Evolutionary conservation across 345 rosid species (phyloP).

Genomic region (Anastatica hierochuntica): DNA sequence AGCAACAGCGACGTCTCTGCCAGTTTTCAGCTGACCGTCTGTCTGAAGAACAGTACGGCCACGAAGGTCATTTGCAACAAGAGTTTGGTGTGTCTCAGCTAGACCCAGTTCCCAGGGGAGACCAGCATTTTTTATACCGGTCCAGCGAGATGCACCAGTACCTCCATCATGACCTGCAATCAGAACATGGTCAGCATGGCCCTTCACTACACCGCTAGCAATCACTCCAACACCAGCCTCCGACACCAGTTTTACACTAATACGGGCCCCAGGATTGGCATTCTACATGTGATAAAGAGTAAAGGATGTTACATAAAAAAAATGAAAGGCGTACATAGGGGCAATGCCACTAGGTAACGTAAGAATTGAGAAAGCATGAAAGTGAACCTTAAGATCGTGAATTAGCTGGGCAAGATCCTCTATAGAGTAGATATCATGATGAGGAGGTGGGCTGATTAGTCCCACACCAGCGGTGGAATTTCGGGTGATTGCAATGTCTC

Average conservation of each 20-base stretch:
- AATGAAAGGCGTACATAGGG: background rate
- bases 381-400: slow-evolving; percentile 93
- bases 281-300: slow-evolving; percentile 36
- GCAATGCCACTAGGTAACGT: background rate
- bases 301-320: slow-evolving; percentile 1
- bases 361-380: background rate
- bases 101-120: slow-evolving; percentile 99
- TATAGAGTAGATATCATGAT: slow-evolving; percentile 96
- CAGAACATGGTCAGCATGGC: slow-evolving; percentile 96
- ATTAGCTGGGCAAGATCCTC: slow-evolving; percentile 99
- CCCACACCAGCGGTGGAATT: slow-evolving; percentile 99
- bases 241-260: slow-evolving; percentile 92
- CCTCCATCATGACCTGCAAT: slow-evolving; percentile 99
- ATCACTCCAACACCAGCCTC: slow-evolving; percentile 99
- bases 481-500: slow-evolving; percentile 94
- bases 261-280: slow-evolving; percentile 84
- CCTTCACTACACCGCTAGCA: slow-evolving; percentile 99
- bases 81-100: slow-evolving; percentile 98
- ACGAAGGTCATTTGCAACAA: slow-evolving; percentile 97
- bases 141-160: slow-evolving; percentile 99
- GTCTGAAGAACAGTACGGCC: slow-evolving; percentile 98
- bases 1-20: slow-evolving; percentile 95
- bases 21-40: slow-evolving; percentile 98
- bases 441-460: slow-evolving; percentile 98
- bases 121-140: slow-evolving; percentile 97